phyloP scores from a whole-genome alignment of 208 protist genomes.

The Leishmania amazonensis region DNA sequence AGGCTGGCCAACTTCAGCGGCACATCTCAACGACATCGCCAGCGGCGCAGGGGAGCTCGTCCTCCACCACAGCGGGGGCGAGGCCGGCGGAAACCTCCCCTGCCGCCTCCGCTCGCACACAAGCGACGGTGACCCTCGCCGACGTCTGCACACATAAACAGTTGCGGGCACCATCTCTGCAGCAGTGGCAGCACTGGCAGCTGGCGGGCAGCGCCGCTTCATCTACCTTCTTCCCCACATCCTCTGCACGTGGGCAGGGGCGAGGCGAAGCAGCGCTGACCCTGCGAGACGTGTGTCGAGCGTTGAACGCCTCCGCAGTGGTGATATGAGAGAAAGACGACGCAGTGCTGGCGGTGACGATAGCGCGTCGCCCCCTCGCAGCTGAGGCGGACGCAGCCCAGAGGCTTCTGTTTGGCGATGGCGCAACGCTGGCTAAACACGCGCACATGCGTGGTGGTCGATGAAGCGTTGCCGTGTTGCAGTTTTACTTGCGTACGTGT shows the following conservation, averaged over 20 bases:
- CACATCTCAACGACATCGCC: not conserved
- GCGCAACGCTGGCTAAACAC: not conserved
- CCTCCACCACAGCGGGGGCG: not conserved
- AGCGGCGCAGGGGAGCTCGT: not conserved
- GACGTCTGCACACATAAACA: not conserved
- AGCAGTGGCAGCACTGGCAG: not conserved
- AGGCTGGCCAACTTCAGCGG: not conserved
- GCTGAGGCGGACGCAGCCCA: not conserved
- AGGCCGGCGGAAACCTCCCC: not conserved
- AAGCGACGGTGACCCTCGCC: not conserved
- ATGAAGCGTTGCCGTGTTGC: not conserved
- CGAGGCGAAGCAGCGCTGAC: slow-evolving; percentile 2
- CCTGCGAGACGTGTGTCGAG: slow-evolving; percentile 16
- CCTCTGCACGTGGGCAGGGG: not conserved
- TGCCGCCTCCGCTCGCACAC: not conserved
- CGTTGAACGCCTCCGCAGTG: not conserved
- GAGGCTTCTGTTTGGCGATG: not conserved
- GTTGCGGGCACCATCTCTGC: not conserved
- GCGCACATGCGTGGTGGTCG: not conserved
- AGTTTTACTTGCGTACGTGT: not conserved
- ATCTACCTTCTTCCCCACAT: not conserved
- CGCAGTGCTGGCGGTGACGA: not conserved
- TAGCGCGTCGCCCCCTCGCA: not conserved
- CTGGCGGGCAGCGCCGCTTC: not conserved
- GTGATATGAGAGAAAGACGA: not conserved